Base-by-base conservation (phyloP, 768 basidiomycete species). In the Thelephora ganbajun region DNA sequence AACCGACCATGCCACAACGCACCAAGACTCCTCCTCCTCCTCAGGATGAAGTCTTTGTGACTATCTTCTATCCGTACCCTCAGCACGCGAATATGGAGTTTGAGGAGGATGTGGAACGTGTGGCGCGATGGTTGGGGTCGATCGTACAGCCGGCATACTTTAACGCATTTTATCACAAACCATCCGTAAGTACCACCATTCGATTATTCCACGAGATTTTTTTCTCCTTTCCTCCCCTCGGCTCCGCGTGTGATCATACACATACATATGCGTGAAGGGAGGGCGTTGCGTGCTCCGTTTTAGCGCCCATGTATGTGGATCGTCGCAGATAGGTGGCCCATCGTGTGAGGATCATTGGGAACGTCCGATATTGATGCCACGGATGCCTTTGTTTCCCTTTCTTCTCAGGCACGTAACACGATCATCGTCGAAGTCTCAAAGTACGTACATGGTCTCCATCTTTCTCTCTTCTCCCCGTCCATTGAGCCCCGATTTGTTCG, bases 61-160 rank as follows among this genome's bases (percentile, higher is more conserved):
- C 67, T n/a, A 65, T 73, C 52, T 65, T 69, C 1, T 50, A 66
- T 35, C 73, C 71, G 0, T 73, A 69, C 48, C 70, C 70, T 0
- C 58, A 63, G 0, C 57, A 66, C 13, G 65, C 69, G 19, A 66
- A 70, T 47, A 63, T 73, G 65, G 65, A 67, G 22, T 46, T 68
- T 0, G 57, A 53, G 35, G 57, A 51, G 5, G 72, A 73, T 33
- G 60, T 63, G 33, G 53, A 59, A 35, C 60, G 63, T 33, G 66
- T 70, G 44, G 67, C 65, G 2, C 58, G 57, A 20, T 73, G 72
- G 73, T 56, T 73, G 12, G 69, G 68, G 0, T 67, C 64, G 36
- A 65, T 65, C 52, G 61, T 66, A 37, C 61, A 63, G 19, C 57
- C 61, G 41, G 48, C 62, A 0, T 51, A 60, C 7, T 54, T 73